A percentile compares a stretch with the other conserved stretches of the same genome.
Conservation (phyloP, 257 asterid species). For the Phtheirospermum japonicum region DNA sequence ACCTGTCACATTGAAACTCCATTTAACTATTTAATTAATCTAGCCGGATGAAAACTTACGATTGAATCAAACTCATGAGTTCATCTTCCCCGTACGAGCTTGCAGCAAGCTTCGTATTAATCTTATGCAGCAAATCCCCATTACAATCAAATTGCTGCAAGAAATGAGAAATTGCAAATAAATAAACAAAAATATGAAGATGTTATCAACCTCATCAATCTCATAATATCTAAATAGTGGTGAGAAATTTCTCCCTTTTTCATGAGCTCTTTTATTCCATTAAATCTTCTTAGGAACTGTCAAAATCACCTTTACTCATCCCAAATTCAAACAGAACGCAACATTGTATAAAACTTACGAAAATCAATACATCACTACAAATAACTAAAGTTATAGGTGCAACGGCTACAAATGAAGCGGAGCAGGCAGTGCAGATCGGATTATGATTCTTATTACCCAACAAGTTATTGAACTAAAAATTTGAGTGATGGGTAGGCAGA, state of each 20-base stretch:
- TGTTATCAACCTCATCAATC: not conserved
- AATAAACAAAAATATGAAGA: not conserved
- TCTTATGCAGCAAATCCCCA: constrained; percentile 71
- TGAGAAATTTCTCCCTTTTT: not conserved
- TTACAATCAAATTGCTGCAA: constrained; percentile 84
- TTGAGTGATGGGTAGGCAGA: too few relatives aligned
- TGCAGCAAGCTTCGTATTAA: constrained; percentile 74
- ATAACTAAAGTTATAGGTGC: not conserved
- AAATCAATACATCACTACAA: too few relatives aligned
- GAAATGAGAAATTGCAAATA: not conserved
- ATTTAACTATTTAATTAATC: not conserved
- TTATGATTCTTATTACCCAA: too few relatives aligned
- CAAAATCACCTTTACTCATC: too few relatives aligned
- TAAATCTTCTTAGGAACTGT: too few relatives aligned
- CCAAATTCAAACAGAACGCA: too few relatives aligned
- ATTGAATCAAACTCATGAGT: constrained; percentile 86
- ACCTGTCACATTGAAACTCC: constrained; percentile 4
- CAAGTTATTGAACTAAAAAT: too few relatives aligned
- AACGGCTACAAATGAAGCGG: too few relatives aligned
- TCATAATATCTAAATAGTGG: not conserved
- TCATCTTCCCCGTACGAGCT: constrained; percentile 92
- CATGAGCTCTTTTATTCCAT: too few relatives aligned
- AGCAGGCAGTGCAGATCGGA: too few relatives aligned
- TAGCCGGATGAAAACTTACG: constrained; percentile 44
- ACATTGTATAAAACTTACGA: too few relatives aligned